These are phyloP conservation scores for Fusarium tanahbumbuense DNA, from an alignment of 2,329 filamentous ascomycete genomes.

Conservation along the genomic window DNA sequence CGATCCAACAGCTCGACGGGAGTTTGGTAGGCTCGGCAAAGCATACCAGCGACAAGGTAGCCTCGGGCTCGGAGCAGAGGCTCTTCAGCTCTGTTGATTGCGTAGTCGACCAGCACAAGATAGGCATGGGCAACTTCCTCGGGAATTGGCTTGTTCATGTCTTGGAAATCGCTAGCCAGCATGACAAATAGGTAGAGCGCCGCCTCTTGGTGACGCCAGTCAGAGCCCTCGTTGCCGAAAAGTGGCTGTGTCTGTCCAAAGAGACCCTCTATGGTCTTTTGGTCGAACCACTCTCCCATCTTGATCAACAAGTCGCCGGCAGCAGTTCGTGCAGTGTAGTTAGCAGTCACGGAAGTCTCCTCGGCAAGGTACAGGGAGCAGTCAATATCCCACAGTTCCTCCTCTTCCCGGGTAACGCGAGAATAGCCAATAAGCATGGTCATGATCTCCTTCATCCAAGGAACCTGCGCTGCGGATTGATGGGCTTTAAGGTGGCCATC, in stretches of 20 bases:
- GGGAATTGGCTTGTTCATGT: slow-evolving; percentile 78
- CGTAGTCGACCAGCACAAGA: slow-evolving; percentile 82
- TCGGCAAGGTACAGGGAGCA: slow-evolving; percentile 95
- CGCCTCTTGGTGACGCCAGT: slow-evolving; percentile 78
- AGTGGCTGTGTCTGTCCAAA: slow-evolving; percentile 80
- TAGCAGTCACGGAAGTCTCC: slow-evolving; percentile 92
- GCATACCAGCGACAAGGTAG: slow-evolving; percentile 83
- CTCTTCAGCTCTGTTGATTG: slow-evolving; percentile 75
- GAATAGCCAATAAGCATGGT: slow-evolving; percentile 86
- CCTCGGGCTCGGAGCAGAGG: slow-evolving; percentile 87
- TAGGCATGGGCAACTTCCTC: slow-evolving; percentile 77
- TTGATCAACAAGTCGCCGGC: slow-evolving; percentile 94
- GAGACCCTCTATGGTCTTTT: slow-evolving; percentile 80
- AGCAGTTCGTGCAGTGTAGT: slow-evolving; percentile 94
- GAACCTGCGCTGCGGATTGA: slow-evolving; percentile 69
- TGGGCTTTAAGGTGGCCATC: slow-evolving; percentile 77
- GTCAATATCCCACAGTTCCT: slow-evolving; percentile 96
- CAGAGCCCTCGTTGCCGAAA: slow-evolving; percentile 67
- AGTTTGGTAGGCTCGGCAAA: slow-evolving; percentile 76
- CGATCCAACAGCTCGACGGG: slow-evolving; percentile 75
- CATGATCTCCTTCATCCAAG: slow-evolving; percentile 90
- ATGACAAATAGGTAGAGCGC: slow-evolving; percentile 87
- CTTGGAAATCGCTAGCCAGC: slow-evolving; percentile 83
- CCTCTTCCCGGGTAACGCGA: slow-evolving; percentile 91
- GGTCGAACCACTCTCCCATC: slow-evolving; percentile 87